Percentiles rank a stretch among this genome's conserved stretches.
phyloP scores from a whole-genome alignment of 805 yeast genomes.

The Hanseniaspora hatyaiensis region DNA sequence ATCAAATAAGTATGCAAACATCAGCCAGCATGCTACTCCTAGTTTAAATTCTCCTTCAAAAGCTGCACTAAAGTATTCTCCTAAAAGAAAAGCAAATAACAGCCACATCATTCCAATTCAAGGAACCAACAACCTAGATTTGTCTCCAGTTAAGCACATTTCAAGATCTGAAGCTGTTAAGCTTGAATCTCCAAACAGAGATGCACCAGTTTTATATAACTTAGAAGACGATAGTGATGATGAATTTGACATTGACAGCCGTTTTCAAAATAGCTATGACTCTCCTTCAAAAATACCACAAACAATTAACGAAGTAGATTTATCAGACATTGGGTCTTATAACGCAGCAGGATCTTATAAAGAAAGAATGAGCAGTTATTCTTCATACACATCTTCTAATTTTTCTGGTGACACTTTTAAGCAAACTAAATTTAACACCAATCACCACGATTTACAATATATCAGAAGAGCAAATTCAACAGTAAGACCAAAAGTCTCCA shows the following conservation, averaged over 20 bases:
- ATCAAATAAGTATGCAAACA: neutral
- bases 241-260: slow-evolving; percentile 25
- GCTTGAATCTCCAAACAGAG: slow-evolving; percentile 61
- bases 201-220: slow-evolving; percentile 40
- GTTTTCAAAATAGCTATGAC: slow-evolving; percentile 21
- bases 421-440: slow-evolving; percentile 30
- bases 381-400: slow-evolving; percentile 23
- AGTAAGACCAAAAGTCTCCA: slow-evolving; percentile 60
- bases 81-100: slow-evolving; percentile 31
- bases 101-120: slow-evolving; percentile 27
- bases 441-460: slow-evolving; percentile 29
- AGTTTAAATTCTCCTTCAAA: slow-evolving; percentile 31
- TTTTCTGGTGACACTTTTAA: slow-evolving; percentile 29
- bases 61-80: slow-evolving; percentile 31
- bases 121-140: neutral
- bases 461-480: slow-evolving; percentile 50
- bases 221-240: slow-evolving; percentile 32
- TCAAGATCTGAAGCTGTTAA: slow-evolving; percentile 58
- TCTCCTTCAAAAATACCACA: slow-evolving; percentile 17
- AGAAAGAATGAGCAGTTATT: slow-evolving; percentile 21
- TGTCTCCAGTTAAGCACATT: slow-evolving; percentile 30
- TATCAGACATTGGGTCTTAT: slow-evolving; percentile 18
- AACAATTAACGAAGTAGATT: slow-evolving; percentile 15
- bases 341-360: slow-evolving; percentile 18
- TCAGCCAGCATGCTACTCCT: slow-evolving; percentile 9